phyloP scores from a whole-genome alignment of 2,329 filamentous ascomycete genomes.

The Penicillium sp. region DNA sequence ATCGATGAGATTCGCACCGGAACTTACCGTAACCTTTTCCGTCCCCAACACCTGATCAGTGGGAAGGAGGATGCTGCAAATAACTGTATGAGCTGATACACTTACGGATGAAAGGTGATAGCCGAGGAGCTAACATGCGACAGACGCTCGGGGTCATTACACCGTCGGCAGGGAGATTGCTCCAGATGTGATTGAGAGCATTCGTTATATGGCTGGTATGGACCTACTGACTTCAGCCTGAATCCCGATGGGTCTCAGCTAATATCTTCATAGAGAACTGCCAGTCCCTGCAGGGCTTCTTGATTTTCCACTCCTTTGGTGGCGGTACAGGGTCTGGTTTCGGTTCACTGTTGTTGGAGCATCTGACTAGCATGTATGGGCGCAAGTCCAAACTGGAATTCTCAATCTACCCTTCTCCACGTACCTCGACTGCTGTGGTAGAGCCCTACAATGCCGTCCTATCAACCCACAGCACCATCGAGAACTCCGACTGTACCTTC shows the following conservation, averaged over 20 bases:
- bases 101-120: background rate
- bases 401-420: constrained; percentile 63
- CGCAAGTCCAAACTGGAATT: constrained; percentile 70
- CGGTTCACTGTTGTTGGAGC: constrained; percentile 63
- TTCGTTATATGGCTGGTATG: constrained; percentile 62
- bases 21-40: constrained; percentile 61
- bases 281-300: constrained; percentile 63
- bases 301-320: constrained; percentile 68
- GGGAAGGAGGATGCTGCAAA: constrained; percentile 69
- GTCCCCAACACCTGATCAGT: constrained; percentile 64
- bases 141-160: constrained; percentile 66
- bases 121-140: constrained; percentile 12
- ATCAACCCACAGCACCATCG: constrained; percentile 60
- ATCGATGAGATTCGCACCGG: constrained; percentile 67
- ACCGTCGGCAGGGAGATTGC: constrained; percentile 67
- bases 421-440: constrained; percentile 64
- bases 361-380: constrained; percentile 62
- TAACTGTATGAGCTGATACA: constrained; percentile 52
- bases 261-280: constrained; percentile 56
- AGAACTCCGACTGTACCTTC: constrained; percentile 67
- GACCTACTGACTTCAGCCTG: background rate
- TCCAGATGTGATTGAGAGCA: constrained; percentile 62
- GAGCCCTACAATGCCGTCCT: constrained; percentile 65
- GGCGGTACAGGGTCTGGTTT: constrained; percentile 67
- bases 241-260: constrained; percentile 13